phyloP scores from a whole-genome alignment of 2,329 filamentous ascomycete genomes.

The Hypoxylon sp. region DNA sequence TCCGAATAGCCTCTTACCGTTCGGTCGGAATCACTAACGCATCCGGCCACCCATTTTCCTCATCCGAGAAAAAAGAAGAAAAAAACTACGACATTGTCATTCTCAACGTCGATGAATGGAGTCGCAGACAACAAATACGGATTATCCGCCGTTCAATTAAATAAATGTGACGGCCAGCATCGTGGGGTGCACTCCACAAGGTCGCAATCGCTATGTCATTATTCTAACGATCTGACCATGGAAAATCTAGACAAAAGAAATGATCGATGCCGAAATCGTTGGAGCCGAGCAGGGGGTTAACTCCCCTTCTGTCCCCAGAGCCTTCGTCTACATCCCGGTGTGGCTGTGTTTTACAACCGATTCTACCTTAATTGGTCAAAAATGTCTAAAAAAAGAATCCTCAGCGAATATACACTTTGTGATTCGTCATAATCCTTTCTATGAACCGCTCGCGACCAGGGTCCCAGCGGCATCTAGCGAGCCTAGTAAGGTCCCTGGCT shows the following conservation, averaged over 20 bases:
- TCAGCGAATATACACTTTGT: conserved; percentile 32
- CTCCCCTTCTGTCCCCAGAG: conserved; percentile 14
- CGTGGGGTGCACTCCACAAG: conserved; percentile 12
- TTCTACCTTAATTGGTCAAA: conserved; percentile 36
- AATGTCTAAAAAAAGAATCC: conserved; percentile 43
- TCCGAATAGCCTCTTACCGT: conserved; percentile 5
- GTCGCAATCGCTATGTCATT: conserved; percentile 33
- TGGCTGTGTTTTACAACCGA: conserved; percentile 36
- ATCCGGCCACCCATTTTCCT: background rate
- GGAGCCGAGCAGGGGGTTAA: conserved; percentile 8
- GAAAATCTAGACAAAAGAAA: conserved; percentile 16
- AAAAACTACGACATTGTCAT: conserved; percentile 2
- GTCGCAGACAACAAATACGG: background rate
- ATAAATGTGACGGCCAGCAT: conserved; percentile 11
- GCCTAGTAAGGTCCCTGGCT: conserved; percentile 17
- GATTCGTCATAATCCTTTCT: conserved; percentile 35
- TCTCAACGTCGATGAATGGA: background rate
- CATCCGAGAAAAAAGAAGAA: no score
- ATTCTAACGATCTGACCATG: conserved; percentile 14
- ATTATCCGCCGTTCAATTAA: conserved; percentile 5
- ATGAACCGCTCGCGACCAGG: conserved; percentile 11
- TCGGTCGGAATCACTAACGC: conserved; percentile 11
- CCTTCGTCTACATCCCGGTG: conserved; percentile 26
- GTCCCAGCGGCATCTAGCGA: conserved; percentile 7
- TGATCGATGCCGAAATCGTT: conserved; percentile 18